Evolutionary conservation across 805 yeast genomes (phyloP), one percentile per base, ranked within the genome.

Genomic region (Ogataea allantospora): DNA sequence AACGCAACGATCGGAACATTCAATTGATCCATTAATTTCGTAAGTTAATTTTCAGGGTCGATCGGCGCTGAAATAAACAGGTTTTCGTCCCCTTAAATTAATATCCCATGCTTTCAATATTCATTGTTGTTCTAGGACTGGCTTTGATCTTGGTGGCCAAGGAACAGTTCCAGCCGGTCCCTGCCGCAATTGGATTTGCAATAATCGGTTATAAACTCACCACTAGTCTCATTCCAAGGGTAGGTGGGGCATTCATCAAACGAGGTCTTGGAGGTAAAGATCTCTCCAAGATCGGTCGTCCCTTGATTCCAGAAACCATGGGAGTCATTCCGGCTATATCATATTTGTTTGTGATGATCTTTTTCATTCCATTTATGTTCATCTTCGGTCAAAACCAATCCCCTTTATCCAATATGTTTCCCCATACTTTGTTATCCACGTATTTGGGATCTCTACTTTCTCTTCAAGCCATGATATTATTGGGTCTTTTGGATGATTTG

Each of bases 401-500:
- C 7, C 28, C 17, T 5, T 23, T 31, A 3, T 28, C 46, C 9
- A 38, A 41, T 27, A 51, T 68, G 41, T 88, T 88, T 57, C 95
- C 96, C 3, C 93, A 86, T 53, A 78, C 76, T 46, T 85, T 83
- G 60, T 68, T 93, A 36, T 82, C 95, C 0, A 95, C 88, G 48
- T 93, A 82, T 60, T 70, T 93, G 47, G 80, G 95, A 52, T 95
- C 95, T 4, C 68, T 91, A 7, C 64, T 93, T 43, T 87, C 95
- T 44, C 63, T 93, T 32, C 88, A 88, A 62, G 77, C 88, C 48
- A 89, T 93, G 59, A 72, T 88, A 11, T 66, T 93, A 28, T 67
- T 93, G 29, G 99, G 99, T 0, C 71, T 93, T 20, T 83, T 95
- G 32, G 99, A 93, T 62, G 99, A 93, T 66, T 70, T 93, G 52